phyloP scores from a whole-genome alignment of 768 basidiomycete genomes.

The Leucocoprinus leucothites region DNA sequence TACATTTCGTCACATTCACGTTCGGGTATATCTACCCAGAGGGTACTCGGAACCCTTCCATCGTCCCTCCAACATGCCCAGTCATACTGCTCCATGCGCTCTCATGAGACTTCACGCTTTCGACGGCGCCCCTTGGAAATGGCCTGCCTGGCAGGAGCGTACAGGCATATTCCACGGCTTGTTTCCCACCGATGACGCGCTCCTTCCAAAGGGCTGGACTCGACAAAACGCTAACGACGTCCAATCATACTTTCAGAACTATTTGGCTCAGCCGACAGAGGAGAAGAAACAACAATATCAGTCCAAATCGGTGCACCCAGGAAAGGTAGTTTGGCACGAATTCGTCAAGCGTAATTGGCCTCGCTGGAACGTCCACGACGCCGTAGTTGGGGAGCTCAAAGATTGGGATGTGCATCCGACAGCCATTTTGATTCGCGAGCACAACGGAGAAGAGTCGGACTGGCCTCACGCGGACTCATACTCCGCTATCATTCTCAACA shows the following conservation, averaged over 20 bases:
- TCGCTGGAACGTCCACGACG: slow-evolving; percentile 15
- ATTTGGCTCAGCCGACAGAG: background rate
- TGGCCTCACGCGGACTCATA: slow-evolving; percentile 1
- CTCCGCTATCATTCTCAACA: background rate
- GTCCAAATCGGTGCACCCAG: slow-evolving; percentile 9
- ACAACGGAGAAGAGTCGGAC: background rate
- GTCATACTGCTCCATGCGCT: slow-evolving; percentile 12
- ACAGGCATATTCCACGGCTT: slow-evolving; percentile 21
- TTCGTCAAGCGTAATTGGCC: slow-evolving; percentile 15
- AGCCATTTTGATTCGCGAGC: slow-evolving; percentile 1
- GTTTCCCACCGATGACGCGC: slow-evolving; percentile 18
- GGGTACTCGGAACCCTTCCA: too few species aligned
- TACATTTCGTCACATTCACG: too few species aligned
- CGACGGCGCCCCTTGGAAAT: slow-evolving; percentile 16
- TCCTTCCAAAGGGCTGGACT: slow-evolving; percentile 18
- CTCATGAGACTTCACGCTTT: slow-evolving; percentile 15
- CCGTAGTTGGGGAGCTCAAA: slow-evolving; percentile 12
- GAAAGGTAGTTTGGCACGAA: slow-evolving; percentile 13
- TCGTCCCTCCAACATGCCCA: background rate
- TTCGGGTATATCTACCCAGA: too few species aligned
- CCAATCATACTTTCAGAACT: slow-evolving; percentile 15
- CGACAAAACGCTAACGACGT: slow-evolving; percentile 10
- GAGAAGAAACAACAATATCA: slow-evolving; percentile 2
- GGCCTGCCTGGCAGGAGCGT: slow-evolving; percentile 17
- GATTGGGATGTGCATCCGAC: slow-evolving; percentile 14